Evolutionary conservation across 345 rosid genomes (phyloP).

Genomic region (Populus nigra): DNA sequence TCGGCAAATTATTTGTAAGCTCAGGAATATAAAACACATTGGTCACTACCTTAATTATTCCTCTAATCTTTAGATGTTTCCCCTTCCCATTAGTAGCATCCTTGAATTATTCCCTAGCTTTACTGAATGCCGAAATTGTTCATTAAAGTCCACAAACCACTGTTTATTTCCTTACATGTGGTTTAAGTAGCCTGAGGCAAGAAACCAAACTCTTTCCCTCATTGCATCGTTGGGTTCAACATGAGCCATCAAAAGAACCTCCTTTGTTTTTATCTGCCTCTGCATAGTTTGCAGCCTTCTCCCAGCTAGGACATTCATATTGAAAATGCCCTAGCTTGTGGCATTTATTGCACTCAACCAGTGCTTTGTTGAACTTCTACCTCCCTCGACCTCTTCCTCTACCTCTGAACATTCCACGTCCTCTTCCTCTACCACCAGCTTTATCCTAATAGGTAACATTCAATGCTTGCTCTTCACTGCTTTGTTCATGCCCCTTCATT

Average conservation of each 20-base stretch:
- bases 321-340: background rate
- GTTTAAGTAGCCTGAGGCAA: slow-evolving; percentile 9
- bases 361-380: background rate
- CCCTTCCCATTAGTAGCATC: background rate
- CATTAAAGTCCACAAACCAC: slow-evolving; percentile 1
- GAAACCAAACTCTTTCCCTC: background rate
- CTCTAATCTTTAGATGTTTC: background rate
- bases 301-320: background rate
- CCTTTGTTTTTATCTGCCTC: background rate
- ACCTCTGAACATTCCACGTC: background rate
- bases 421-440: background rate
- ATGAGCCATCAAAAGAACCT: background rate
- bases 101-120: background rate
- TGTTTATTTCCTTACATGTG: slow-evolving; percentile 3
- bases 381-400: background rate
- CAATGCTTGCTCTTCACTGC: background rate
- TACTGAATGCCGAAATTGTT: background rate
- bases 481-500: background rate
- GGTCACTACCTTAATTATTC: background rate
- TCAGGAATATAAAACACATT: background rate
- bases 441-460: background rate
- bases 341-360: background rate
- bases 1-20: background rate
- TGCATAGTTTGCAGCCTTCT: background rate
- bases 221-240: background rate